Evolutionary conservation across 1,284 basidiomycete species (phyloP).

Genomic region (Cutaneotrichosporon cyanovorans): DNA sequence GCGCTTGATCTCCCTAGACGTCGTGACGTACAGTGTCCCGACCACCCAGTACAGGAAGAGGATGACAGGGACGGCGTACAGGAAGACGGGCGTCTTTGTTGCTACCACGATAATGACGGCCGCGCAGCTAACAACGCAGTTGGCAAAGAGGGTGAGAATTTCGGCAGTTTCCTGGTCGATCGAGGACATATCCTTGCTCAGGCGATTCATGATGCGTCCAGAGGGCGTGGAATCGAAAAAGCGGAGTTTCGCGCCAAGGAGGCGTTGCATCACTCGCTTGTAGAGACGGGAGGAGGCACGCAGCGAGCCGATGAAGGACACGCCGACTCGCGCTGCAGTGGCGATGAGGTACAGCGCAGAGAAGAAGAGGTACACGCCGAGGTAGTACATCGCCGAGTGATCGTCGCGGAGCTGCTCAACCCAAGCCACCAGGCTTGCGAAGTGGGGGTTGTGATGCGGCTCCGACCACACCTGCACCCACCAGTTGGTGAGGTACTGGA

Average conservation of each 20-base stretch:
- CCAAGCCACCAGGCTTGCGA: too few species aligned
- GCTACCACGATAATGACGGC: slow-evolving; percentile 42
- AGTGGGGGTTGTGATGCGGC: not conserved
- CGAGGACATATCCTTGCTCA: slow-evolving; percentile 49
- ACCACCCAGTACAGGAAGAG: slow-evolving; percentile 45
- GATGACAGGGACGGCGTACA: slow-evolving; percentile 45
- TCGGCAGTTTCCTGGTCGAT: slow-evolving; percentile 48
- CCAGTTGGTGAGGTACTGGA: slow-evolving; percentile 41
- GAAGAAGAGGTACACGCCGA: slow-evolving; percentile 36
- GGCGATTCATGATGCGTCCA: slow-evolving; percentile 51
- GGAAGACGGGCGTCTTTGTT: slow-evolving; percentile 42
- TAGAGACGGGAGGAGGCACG: slow-evolving; percentile 37
- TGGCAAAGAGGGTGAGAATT: slow-evolving; percentile 42
- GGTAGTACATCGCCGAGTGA: slow-evolving; percentile 31
- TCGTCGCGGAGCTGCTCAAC: not conserved
- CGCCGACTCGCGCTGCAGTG: slow-evolving; percentile 33
- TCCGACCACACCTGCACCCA: slow-evolving; percentile 46
- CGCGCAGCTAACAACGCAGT: slow-evolving; percentile 30
- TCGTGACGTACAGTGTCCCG: slow-evolving; percentile 47
- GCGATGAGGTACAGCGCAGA: slow-evolving; percentile 34
- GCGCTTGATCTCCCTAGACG: slow-evolving; percentile 52
- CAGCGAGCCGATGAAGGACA: slow-evolving; percentile 37
- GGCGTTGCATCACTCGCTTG: slow-evolving; percentile 30
- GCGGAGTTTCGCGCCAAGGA: slow-evolving; percentile 43
- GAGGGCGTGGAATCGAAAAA: slow-evolving; percentile 47